A percentile compares a stretch with the other conserved stretches of the same genome.
phyloP scores from a whole-genome alignment of 257 asterid genomes.

The Penstemon davidsonii region DNA sequence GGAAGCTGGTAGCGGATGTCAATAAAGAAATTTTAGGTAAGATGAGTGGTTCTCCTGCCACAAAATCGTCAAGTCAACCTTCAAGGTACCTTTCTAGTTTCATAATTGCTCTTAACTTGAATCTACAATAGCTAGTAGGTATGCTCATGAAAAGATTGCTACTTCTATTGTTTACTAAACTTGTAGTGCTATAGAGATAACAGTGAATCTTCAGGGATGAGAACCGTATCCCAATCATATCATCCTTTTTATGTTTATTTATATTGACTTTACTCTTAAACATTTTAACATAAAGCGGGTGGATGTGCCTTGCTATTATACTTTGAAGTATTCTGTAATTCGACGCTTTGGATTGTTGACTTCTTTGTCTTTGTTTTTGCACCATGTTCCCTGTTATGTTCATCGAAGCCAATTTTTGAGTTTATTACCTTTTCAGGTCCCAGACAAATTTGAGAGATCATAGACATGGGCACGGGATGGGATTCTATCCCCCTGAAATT shows the following conservation, averaged over 20 bases:
- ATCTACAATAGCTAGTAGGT: not conserved
- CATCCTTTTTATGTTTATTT: slow-evolving; percentile 9
- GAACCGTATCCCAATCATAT: not conserved
- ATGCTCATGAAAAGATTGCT: not conserved
- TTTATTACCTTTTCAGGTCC: slow-evolving; percentile 26
- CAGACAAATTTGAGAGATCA: slow-evolving; percentile 24
- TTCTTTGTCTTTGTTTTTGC: slow-evolving; percentile 1
- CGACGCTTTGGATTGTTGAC: not conserved
- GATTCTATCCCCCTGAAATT: slow-evolving; percentile 17
- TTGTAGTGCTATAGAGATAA: no score
- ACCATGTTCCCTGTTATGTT: not conserved
- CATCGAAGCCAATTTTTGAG: not conserved
- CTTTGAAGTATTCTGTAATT: slow-evolving; percentile 1
- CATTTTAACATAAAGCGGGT: not conserved
- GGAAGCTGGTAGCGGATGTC: slow-evolving; percentile 43
- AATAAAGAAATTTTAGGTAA: slow-evolving; percentile 36
- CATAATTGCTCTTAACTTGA: not conserved
- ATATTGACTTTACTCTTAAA: not conserved
- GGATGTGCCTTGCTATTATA: not conserved
- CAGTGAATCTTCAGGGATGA: not conserved
- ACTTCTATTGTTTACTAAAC: not conserved
- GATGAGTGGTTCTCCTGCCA: slow-evolving; percentile 28
- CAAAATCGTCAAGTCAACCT: slow-evolving; percentile 32
- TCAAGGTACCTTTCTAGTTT: slow-evolving; percentile 31
- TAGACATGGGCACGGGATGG: slow-evolving; percentile 3